Evolutionary conservation across 805 yeast species (phyloP), one percentile per base, ranked within the genome.

Genomic region (Lipomyces mesembrius): DNA sequence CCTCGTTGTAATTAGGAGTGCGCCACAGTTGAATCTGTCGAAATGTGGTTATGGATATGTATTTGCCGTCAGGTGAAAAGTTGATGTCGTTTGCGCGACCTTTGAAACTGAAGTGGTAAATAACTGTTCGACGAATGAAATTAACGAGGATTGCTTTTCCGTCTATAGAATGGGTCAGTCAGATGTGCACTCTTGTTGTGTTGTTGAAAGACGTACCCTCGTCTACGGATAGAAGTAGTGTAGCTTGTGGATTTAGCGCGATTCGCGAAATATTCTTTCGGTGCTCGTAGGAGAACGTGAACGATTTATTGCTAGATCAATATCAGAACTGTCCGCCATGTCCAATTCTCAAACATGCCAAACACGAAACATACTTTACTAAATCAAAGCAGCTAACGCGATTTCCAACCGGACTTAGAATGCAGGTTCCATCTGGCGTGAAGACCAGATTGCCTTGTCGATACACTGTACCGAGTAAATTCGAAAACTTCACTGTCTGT

Each of bases 81-180:
- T 88, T 85, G 32, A 94, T 77, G 71, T 89, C 94, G 34, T 79
- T 77, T 43, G 94, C 96, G 57, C 79, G 81, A 29, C 89, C 96
- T 76, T 89, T 91, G 81, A 95, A 95, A 76, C 93, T 95, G 83
- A 95, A 92, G 79, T 95, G 96, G 76, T 95, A 97, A 68, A 95
- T 80, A 14, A 92, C 98, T 0, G 91, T 88, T 70, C 96, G 84
- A 29, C 96, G 84, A 54, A 83, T 84, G 75, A 89, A 93, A 75
- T 95, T 95, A 46, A 91, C 97, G 67, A 95, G 82, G 58, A 95
- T 92, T 22, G 97, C 98, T 72, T 98, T 84, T 0, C 99, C 99
- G 74, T 92, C 97, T 61, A 84, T 88, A 35, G 37, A 27, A 2
- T 22, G 2, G 29, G 11, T 32, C 55, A 14, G 29, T 17, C 17